Evolutionary conservation across 129 eudicot species (phyloP).

Genomic region (Silybum marianum): DNA sequence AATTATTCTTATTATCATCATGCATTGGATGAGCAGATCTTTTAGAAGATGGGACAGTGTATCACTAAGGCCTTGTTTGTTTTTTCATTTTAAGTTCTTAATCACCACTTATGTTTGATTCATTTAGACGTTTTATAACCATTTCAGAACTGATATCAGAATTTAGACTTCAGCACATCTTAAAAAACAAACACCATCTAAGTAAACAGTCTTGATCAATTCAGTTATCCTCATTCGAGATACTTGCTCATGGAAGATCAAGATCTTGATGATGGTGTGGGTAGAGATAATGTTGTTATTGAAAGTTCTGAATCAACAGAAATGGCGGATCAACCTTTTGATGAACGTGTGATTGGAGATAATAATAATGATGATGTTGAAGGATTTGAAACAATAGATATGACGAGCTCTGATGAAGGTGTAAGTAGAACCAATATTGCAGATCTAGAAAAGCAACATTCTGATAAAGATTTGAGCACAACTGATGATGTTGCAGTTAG

Average conservation of each 20-base stretch:
- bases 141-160: no score
- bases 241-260: conserved; percentile 56
- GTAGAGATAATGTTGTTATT: conserved; percentile 39
- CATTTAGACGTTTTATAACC: no score
- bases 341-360: neutral
- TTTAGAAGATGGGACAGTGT: conserved; percentile 8
- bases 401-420: neutral
- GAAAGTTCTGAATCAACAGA: conserved; percentile 37
- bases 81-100: no score
- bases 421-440: neutral
- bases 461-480: conserved; percentile 15
- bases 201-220: neutral
- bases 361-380: neutral
- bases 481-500: conserved; percentile 3
- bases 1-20: neutral
- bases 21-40: conserved; percentile 2
- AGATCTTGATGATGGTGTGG: conserved; percentile 45
- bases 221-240: conserved; percentile 17
- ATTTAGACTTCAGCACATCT: no score
- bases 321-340: neutral
- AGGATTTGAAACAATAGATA: neutral
- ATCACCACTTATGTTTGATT: no score
- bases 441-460: conserved; percentile 9
- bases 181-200: no score
- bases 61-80: no score